These are phyloP conservation scores for Geotrichum citri-aurantii DNA, from an alignment of 1,139 yeast genomes.

Conservation along the genomic window DNA sequence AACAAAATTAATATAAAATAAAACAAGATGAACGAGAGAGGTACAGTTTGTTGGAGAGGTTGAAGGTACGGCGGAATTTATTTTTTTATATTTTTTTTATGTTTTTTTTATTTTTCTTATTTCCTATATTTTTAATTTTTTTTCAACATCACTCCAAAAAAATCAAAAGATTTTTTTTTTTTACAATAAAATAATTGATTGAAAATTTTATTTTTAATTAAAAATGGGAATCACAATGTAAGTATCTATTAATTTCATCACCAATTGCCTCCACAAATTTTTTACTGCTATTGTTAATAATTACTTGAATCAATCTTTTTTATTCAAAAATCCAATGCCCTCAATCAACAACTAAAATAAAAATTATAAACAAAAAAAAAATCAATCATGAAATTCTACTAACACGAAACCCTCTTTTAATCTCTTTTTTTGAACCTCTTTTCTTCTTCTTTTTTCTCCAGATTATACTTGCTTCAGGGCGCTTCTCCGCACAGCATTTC, in stretches of 20 bases:
- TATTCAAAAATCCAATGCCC: neutral
- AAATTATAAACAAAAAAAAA: neutral
- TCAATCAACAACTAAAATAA: neutral
- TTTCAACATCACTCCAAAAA: no score
- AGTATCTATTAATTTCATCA: constrained; percentile 8
- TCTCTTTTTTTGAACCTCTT: neutral
- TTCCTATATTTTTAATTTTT: no score
- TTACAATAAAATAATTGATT: no score
- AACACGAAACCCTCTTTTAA: no score
- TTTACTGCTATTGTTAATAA: neutral
- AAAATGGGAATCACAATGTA: constrained; percentile 21
- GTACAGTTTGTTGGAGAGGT: no score
- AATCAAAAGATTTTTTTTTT: neutral
- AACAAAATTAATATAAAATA: no score
- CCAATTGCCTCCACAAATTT: neutral
- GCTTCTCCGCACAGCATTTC: constrained; percentile 63
- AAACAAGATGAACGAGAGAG: no score
- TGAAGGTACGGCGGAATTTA: neutral
- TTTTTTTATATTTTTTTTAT: neutral
- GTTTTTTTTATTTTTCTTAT: neutral
- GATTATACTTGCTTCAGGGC: constrained; percentile 48
- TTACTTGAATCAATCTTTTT: neutral
- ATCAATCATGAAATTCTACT: no score
- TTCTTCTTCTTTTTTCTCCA: constrained; percentile 20
- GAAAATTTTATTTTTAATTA: no score